Base-by-base conservation (phyloP, 805 yeast genomes). In the baker's yeast (Saccharomyces cerevisiae) region DNA sequence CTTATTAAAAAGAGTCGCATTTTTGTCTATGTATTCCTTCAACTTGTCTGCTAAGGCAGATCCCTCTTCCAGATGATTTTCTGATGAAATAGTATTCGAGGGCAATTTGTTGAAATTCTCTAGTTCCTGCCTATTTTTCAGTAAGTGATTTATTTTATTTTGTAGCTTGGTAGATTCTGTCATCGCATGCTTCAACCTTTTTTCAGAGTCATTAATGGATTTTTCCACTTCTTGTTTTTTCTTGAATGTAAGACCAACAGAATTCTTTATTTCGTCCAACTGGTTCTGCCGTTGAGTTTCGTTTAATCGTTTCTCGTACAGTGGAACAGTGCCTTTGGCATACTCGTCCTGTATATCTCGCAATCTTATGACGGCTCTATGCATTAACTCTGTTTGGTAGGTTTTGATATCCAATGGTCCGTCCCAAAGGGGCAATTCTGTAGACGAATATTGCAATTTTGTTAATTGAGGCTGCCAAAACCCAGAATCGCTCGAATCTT, bases 161-260 rank as follows among this genome's bases (percentile, higher is more conserved):
- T 51, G 50, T 17, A 65, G 50, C 54, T 59, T 55, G 29, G 50
- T 54, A 11, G 57, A 49, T 51, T 65, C 67, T 22, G 59, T 55
- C 49, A 52, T 55, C 14, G 59, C 54, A 41, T 67, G 54, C 46
- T 60, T 64, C 4, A 62, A 53, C 46, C 61, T 58, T 54, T 67
- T 67, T 31, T 60, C 65, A 11, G 63, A 57, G 43, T 67, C 68
- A 41, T 57, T 56, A 17, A 59, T 50, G 1, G 31, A 26, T 47
- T 63, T 62, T 47, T 67, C 68, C 13, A 47, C 41, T 6, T 60
- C 64, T 53, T 67, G 68, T n/a, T 54, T 50, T 22, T 53, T 64
- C 50, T 76, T 75, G 61, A 76, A 80, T 10, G 63, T 53, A 1
- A 64, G 66, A 2, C 80, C 83, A 27, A 78, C 74, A 31, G 68